A percentile compares a stretch with the other conserved stretches of the same genome.
phyloP scores from a whole-genome alignment of 2,329 filamentous ascomycete species.

The Neofusicoccum laricinum region DNA sequence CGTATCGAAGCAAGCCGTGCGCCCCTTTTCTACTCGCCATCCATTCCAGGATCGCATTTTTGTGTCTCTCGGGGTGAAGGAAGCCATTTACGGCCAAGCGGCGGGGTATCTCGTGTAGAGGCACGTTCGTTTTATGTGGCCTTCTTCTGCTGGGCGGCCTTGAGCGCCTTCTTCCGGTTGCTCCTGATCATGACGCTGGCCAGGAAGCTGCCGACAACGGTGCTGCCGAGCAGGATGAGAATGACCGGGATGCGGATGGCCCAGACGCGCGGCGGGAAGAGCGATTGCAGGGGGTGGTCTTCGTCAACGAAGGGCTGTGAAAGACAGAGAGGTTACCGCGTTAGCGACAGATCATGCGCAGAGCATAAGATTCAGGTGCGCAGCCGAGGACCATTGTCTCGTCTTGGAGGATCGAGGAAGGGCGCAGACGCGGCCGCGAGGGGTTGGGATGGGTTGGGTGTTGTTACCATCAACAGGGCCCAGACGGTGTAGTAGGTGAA shows the following conservation, averaged over 20 bases:
- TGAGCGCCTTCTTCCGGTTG: slow-evolving; percentile 95
- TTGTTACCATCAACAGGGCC: slow-evolving; percentile 87
- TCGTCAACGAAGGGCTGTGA: slow-evolving; percentile 91
- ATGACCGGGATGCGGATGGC: slow-evolving; percentile 98
- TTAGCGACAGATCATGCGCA: no score
- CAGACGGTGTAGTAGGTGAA: slow-evolving; percentile 95
- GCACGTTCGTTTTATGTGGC: slow-evolving; percentile 38
- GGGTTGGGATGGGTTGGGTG: not conserved
- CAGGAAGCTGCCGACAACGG: slow-evolving; percentile 94
- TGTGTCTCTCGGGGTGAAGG: no score
- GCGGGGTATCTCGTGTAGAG: not conserved
- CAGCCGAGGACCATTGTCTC: no score
- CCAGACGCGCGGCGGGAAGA: slow-evolving; percentile 98
- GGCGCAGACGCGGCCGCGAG: not conserved
- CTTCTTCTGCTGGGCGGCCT: slow-evolving; percentile 91
- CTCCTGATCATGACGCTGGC: slow-evolving; percentile 98
- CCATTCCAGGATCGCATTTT: no score
- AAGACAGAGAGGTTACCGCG: not conserved
- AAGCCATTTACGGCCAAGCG: not conserved
- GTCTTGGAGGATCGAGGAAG: no score
- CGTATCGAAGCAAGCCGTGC: no score
- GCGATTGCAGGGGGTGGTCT: slow-evolving; percentile 85
- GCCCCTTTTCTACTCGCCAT: no score
- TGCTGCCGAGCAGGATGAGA: slow-evolving; percentile 83
- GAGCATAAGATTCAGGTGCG: no score